Conservation (phyloP, 176 grass and related monocot species). For the Tuctoria greenei region DNA sequence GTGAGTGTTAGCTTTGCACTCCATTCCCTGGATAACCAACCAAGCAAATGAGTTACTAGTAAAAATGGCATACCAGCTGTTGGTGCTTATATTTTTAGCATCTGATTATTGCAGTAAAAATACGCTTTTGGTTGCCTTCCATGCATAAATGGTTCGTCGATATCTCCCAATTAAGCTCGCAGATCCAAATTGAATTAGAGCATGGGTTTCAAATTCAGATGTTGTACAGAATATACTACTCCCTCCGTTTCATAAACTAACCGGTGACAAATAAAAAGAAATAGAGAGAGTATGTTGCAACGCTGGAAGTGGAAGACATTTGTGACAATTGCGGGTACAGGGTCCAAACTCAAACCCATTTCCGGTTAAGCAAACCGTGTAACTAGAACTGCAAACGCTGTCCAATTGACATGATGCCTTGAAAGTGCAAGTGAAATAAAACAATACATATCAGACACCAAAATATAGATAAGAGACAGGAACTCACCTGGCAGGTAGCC, state of each 20-base stretch:
- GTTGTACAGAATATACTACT: not conserved
- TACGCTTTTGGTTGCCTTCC: not conserved
- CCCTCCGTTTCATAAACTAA: too few species aligned
- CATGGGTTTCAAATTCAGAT: not conserved
- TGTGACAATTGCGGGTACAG: not conserved
- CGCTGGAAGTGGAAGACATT: not conserved
- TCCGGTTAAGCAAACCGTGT: not conserved
- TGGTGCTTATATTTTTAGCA: not conserved
- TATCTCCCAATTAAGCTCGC: not conserved
- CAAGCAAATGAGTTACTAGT: not conserved
- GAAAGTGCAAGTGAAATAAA: slow-evolving; percentile 6
- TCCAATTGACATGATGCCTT: not conserved
- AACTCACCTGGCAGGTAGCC: slow-evolving; percentile 92
- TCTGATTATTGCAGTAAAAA: not conserved
- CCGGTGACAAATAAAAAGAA: too few species aligned
- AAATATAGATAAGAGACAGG: not conserved
- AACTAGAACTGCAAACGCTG: not conserved
- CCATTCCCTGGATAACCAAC: slow-evolving; percentile 72
- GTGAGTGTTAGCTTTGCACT: slow-evolving; percentile 95
- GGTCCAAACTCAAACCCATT: not conserved
- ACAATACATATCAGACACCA: slow-evolving; percentile 10
- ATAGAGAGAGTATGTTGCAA: too few species aligned
- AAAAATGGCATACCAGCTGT: not conserved
- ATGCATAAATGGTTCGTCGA: not conserved
- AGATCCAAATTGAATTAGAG: not conserved